Base-by-base conservation (phyloP, 2,329 filamentous ascomycete genomes). In the Berkeleyomyces basicola region DNA sequence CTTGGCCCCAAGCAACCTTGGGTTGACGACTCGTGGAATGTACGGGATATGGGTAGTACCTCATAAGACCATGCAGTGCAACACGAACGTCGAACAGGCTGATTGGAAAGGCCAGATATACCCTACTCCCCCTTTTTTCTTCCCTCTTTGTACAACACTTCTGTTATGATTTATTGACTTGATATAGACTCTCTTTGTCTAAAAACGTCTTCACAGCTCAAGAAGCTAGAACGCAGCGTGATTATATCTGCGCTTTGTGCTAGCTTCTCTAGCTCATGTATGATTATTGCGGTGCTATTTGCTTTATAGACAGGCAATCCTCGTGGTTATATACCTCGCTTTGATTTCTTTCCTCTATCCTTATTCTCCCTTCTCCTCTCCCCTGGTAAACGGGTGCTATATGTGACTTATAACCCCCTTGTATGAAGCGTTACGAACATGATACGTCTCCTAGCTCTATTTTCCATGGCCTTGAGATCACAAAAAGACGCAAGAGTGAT, bases 1-100 rank as follows among this genome's bases (percentile, higher is more conserved):
- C 77, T 99, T 3, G 92, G 92, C 44, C 86, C 92, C 76, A 87
- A 85, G 75, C 88, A 88, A 71, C 79, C 85, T 9, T 96, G 88
- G 85, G 82, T 86, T 33, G 84, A 89, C 67, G 79, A 77, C 33
- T 75, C 76, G 11, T 97, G 92, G 92, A 80, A 82, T 61, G 76
- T 90, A 36, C 82, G 82, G 65, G 87, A 92, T 71, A 83, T 96
- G 75, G 85, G 91, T 70, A 77, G 83, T 4, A 23, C 33, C 43
- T n/a, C 44, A 37, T 14, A 14, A 49, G 58, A n/a, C 31, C 5
- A 49, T 37, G 23, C 39, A 23, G 33, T 55, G 51, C 51, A 10
- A 37, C 33, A 11, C 31, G 10, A 46, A 36, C 7, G 23, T 23
- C 23, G 23, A 23, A 23, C 23, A 23, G 23, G 23, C 23, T 23